These are phyloP conservation scores for Musa beccarii DNA, from an alignment of 176 grass and related monocot species.

Conservation along the genomic window DNA sequence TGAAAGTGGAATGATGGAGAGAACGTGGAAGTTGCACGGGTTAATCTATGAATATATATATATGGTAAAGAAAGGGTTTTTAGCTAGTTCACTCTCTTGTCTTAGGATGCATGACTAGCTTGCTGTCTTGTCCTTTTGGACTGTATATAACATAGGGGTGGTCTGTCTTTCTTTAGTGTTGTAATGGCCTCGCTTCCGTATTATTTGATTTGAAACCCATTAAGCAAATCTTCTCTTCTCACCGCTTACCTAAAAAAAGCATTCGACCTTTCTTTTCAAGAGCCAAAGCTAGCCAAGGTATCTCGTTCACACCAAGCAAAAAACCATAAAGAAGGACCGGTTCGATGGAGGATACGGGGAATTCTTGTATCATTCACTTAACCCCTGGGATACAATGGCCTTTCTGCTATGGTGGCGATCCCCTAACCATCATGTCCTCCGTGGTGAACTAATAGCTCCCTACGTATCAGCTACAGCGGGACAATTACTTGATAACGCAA, in stretches of 20 bases:
- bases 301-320: background rate
- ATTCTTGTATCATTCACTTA: background rate
- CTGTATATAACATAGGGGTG: background rate
- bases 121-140: background rate
- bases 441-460: background rate
- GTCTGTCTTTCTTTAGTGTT: background rate
- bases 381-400: background rate
- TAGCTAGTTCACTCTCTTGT: background rate
- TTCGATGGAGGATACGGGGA: background rate
- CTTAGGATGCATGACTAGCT: constrained; percentile 3
- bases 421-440: background rate
- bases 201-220: background rate
- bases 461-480: background rate
- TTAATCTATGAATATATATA: too few species aligned
- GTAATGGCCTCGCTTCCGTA: background rate
- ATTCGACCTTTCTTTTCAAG: background rate
- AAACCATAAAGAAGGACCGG: background rate
- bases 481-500: too few species aligned
- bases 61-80: background rate
- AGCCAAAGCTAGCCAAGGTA: too few species aligned
- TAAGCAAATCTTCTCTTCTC: background rate
- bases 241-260: background rate
- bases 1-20: too few species aligned
- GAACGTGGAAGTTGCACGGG: too few species aligned
- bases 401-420: background rate